A percentile compares a stretch with the other conserved stretches of the same genome.
These are phyloP conservation scores for Pseudofabraea citricarpa DNA, from an alignment of 2,329 filamentous ascomycete species.

Conservation along the genomic window DNA sequence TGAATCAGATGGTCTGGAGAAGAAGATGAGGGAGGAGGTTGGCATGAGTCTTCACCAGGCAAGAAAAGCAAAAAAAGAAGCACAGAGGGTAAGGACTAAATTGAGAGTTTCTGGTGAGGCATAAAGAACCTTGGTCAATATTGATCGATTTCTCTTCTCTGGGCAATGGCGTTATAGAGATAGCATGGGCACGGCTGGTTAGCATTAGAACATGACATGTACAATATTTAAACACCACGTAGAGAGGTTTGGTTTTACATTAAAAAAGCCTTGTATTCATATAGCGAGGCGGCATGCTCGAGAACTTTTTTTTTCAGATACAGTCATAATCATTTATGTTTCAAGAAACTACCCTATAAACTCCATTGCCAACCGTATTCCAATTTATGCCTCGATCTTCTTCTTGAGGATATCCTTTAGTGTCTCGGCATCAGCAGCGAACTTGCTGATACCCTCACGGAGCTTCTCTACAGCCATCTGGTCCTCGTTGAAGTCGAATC, in stretches of 20 bases:
- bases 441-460: constrained; percentile 98
- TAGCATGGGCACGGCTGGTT: no score
- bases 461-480: constrained; percentile 99
- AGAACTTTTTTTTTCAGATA: no score
- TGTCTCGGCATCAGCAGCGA: constrained; percentile 89
- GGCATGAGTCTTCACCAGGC: constrained; percentile 63
- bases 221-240: no score
- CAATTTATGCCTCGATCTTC: constrained; percentile 57
- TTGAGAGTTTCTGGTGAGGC: constrained; percentile 2
- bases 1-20: constrained; percentile 52
- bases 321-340: no score
- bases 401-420: constrained; percentile 87
- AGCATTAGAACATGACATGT: no score
- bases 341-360: no score
- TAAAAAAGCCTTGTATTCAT: no score
- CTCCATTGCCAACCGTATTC: no score
- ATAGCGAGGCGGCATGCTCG: no score
- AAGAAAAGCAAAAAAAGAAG: constrained; percentile 60
- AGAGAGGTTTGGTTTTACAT: no score
- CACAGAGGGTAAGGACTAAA: constrained; percentile 37
- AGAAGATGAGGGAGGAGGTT: constrained; percentile 41
- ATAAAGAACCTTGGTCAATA: neutral
- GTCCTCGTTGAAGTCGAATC: constrained; percentile 99
- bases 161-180: no score
- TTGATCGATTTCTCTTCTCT: neutral